Percentiles rank a stretch among this genome's conserved stretches.
These are phyloP conservation scores for Phlegmacium glaucopus DNA, from an alignment of 768 basidiomycete genomes.

Conservation along the genomic window DNA sequence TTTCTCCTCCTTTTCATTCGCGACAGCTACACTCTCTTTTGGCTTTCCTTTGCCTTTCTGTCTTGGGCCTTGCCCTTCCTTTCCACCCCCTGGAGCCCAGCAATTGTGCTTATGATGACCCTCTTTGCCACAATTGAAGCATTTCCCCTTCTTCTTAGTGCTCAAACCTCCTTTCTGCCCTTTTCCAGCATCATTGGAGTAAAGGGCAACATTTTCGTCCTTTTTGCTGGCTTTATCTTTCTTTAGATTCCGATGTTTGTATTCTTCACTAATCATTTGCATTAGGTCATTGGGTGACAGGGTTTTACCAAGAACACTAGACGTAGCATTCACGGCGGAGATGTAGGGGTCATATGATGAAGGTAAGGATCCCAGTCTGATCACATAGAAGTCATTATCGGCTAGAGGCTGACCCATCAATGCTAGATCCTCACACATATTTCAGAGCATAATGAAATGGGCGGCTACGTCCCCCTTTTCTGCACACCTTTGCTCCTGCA, in stretches of 20 bases:
- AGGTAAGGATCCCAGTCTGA: constrained; percentile 12
- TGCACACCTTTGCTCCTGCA: too few relatives aligned
- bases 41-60: too few relatives aligned
- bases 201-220: too few relatives aligned
- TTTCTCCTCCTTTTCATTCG: neutral
- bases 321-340: constrained; percentile 11
- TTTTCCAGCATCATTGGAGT: too few relatives aligned
- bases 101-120: constrained; percentile 27
- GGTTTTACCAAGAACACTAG: constrained; percentile 2
- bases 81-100: constrained; percentile 31
- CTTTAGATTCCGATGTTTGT: too few relatives aligned
- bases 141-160: constrained; percentile 21
- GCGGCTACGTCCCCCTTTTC: too few relatives aligned
- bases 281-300: constrained; percentile 24
- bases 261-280: too few relatives aligned
- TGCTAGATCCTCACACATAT: too few relatives aligned
- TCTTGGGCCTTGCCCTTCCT: constrained; percentile 25
- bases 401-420: too few relatives aligned
- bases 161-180: neutral
- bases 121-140: constrained; percentile 10
- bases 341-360: constrained; percentile 12
- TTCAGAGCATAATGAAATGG: too few relatives aligned
- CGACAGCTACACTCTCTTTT: neutral
- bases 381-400: too few relatives aligned
- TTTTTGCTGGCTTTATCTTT: too few relatives aligned